These are phyloP conservation scores for Trichaptum fuscoviolaceum DNA, from an alignment of 768 basidiomycete genomes.

Conservation along the genomic window DNA sequence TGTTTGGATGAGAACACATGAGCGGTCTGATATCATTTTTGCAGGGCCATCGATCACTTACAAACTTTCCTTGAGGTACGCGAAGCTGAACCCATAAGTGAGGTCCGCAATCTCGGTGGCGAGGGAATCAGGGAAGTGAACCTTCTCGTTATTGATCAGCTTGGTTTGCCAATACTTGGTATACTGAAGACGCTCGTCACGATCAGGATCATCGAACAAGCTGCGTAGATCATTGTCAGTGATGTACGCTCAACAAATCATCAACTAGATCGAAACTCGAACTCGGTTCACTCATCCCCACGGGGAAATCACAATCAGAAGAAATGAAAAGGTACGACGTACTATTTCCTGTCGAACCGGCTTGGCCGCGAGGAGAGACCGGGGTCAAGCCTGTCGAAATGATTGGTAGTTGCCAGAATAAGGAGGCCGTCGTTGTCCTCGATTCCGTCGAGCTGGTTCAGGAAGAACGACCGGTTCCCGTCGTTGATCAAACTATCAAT, in stretches of 20 bases:
- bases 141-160: constrained; percentile 51
- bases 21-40: not conserved
- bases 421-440: constrained; percentile 77
- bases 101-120: constrained; percentile 50
- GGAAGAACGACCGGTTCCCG: constrained; percentile 77
- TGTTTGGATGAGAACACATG: constrained; percentile 1
- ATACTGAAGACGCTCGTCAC: constrained; percentile 61
- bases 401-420: constrained; percentile 77
- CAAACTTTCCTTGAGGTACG: constrained; percentile 89
- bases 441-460: constrained; percentile 81
- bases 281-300: not conserved
- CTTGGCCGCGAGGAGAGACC: constrained; percentile 74
- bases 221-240: constrained; percentile 28
- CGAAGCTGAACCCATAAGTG: constrained; percentile 75
- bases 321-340: constrained; percentile 23
- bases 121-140: constrained; percentile 65
- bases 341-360: constrained; percentile 86
- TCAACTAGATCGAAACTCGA: not conserved
- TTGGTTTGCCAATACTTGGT: constrained; percentile 79
- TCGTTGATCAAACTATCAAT: constrained; percentile 79
- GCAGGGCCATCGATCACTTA: constrained; percentile 34
- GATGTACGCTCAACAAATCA: constrained; percentile 4
- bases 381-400: constrained; percentile 75
- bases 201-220: constrained; percentile 66
- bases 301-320: not conserved